These are phyloP conservation scores for Lyophyllum semitale DNA, from an alignment of 768 basidiomycete species.

Conservation along the genomic window DNA sequence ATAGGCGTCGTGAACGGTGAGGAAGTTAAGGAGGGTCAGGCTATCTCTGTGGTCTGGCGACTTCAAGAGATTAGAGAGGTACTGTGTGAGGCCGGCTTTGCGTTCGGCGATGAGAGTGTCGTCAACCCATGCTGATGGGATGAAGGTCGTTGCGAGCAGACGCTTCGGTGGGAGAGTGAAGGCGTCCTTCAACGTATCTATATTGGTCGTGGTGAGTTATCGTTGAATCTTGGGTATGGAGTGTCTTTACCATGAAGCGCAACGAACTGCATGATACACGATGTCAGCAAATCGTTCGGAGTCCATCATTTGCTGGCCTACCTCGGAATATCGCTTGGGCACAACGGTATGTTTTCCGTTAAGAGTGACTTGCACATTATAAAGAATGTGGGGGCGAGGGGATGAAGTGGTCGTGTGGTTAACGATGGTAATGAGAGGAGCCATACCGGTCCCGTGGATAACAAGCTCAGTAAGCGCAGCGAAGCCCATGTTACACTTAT, in stretches of 20 bases:
- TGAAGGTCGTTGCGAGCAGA: constrained; percentile 46
- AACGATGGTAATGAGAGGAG: constrained; percentile 32
- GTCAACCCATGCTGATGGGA: constrained; percentile 56
- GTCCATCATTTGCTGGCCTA: constrained; percentile 12
- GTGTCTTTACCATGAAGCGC: constrained; percentile 33
- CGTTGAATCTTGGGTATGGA: background rate
- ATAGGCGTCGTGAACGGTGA: constrained; percentile 26
- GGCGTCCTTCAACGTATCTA: constrained; percentile 37
- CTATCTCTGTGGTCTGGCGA: constrained; percentile 36
- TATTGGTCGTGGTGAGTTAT: background rate
- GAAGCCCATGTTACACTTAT: background rate
- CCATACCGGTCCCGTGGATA: constrained; percentile 14
- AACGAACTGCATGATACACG: constrained; percentile 31
- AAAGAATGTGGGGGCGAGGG: constrained; percentile 52
- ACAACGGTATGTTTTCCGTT: constrained; percentile 29
- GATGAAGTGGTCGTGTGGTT: constrained; percentile 47
- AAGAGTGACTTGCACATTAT: constrained; percentile 36
- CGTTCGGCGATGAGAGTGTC: constrained; percentile 53
- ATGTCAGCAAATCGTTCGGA: background rate
- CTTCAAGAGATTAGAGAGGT: constrained; percentile 40
- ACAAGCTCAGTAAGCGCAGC: background rate
- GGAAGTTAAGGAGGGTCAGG: constrained; percentile 38
- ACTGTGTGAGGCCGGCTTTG: constrained; percentile 46
- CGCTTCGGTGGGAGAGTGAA: constrained; percentile 52
- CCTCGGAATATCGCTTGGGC: constrained; percentile 47